Conservation (phyloP, 1,284 basidiomycete species). For the Pterula multifida region DNA sequence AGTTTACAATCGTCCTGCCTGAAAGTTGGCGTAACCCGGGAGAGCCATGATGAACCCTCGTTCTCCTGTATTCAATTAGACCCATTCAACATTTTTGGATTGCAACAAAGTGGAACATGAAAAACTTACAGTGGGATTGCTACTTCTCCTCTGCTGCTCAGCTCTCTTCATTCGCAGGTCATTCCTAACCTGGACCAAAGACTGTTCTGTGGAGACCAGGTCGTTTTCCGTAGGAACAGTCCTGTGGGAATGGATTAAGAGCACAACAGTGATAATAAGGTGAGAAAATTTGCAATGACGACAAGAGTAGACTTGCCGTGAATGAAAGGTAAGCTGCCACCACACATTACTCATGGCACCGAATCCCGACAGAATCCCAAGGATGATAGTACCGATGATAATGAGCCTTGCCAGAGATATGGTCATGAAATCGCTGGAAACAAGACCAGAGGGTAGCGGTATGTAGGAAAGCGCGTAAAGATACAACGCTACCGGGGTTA, state of each 20-base stretch:
- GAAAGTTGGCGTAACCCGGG: constrained; percentile 33
- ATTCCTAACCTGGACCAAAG: neutral
- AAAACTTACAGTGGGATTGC: neutral
- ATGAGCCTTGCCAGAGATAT: constrained; percentile 49
- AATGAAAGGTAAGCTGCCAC: constrained; percentile 27
- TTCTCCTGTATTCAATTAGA: constrained; percentile 9
- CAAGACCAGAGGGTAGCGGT: constrained; percentile 44
- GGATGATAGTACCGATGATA: constrained; percentile 61
- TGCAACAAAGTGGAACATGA: neutral
- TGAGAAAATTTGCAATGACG: neutral
- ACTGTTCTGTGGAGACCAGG: neutral
- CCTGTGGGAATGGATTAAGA: constrained; percentile 27
- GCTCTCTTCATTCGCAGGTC: neutral
- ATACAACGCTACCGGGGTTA: constrained; percentile 42
- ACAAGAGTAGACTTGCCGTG: constrained; percentile 12
- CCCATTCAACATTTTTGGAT: neutral
- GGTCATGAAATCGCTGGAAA: constrained; percentile 28
- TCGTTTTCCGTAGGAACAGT: constrained; percentile 10
- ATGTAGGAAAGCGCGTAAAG: constrained; percentile 51
- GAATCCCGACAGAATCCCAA: constrained; percentile 63
- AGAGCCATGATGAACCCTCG: constrained; percentile 29
- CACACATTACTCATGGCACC: constrained; percentile 60
- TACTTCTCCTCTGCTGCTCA: neutral
- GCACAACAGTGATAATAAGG: neutral
- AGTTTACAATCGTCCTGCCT: constrained; percentile 25